Percentiles rank a stretch among this genome's conserved stretches.
Evolutionary conservation across 441 rosid species (phyloP).

Genomic region (Omphalea diandra): DNA sequence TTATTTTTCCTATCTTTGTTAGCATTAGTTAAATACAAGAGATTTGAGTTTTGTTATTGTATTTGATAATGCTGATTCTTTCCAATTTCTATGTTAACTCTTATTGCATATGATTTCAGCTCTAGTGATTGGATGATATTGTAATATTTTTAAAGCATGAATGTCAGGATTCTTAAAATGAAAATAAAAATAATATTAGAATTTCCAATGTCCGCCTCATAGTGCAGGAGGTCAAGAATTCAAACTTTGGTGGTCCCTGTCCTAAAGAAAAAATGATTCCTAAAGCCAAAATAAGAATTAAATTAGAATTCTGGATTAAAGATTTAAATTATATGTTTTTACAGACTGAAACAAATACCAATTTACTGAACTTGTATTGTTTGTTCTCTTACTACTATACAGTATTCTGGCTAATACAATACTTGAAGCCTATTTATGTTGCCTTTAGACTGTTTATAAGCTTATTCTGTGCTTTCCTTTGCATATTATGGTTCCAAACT

Average conservation of each 20-base stretch:
- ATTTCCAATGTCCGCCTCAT: no score
- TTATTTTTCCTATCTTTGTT: background rate
- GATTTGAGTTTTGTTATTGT: background rate
- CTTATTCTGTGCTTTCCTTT: background rate
- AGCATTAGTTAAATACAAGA: background rate
- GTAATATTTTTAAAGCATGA: background rate
- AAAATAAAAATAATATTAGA: background rate
- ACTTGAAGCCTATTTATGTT: background rate
- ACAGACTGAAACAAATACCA: background rate
- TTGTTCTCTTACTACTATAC: background rate
- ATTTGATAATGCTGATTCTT: background rate
- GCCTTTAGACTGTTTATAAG: background rate
- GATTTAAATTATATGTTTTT: background rate
- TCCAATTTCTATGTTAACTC: background rate
- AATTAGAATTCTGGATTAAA: conserved; percentile 3
- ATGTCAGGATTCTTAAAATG: background rate
- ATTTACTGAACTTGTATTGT: background rate
- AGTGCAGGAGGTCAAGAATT: no score
- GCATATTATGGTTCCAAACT: background rate
- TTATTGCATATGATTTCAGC: background rate
- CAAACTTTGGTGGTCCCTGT: no score
- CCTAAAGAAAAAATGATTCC: no score
- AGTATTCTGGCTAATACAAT: background rate
- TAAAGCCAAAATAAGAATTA: no score
- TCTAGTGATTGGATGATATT: background rate